A percentile compares a stretch with the other conserved stretches of the same genome.
phyloP scores from a whole-genome alignment of 2,329 filamentous ascomycete genomes.

The Fusarium cyanostomum region DNA sequence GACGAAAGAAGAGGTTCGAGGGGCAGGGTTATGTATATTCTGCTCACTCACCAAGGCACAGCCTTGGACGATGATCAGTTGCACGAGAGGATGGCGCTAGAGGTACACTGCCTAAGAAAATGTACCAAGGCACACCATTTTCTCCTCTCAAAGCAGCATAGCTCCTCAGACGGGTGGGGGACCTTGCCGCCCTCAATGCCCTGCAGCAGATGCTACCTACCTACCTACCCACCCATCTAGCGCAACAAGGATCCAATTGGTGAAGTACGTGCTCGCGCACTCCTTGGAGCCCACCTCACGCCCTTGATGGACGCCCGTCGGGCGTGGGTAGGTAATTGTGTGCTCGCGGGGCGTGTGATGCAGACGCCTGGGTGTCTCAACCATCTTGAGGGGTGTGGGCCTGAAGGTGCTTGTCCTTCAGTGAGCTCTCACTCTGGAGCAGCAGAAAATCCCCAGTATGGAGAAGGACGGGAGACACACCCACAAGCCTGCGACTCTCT shows the following conservation, averaged over 20 bases:
- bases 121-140: conserved; percentile 41
- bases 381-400: conserved; percentile 25
- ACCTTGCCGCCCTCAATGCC: conserved; percentile 41
- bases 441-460: background rate
- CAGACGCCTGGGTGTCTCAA: conserved; percentile 33
- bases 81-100: conserved; percentile 38
- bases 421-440: conserved; percentile 13
- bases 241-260: conserved; percentile 27
- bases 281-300: conserved; percentile 22
- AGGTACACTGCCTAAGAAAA: conserved; percentile 46
- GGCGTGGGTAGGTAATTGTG: conserved; percentile 24
- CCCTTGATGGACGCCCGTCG: conserved; percentile 27
- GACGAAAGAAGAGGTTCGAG: conserved; percentile 33
- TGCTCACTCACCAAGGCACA: conserved; percentile 40
- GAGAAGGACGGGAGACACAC: background rate
- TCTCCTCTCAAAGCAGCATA: conserved; percentile 37
- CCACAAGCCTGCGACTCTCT: background rate
- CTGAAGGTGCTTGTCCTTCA: conserved; percentile 17
- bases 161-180: conserved; percentile 28
- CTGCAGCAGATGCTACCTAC: conserved; percentile 45
- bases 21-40: conserved; percentile 45
- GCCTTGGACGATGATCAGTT: conserved; percentile 45
- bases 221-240: too few relatives aligned
- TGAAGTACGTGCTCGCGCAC: conserved; percentile 30
- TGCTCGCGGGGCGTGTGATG: conserved; percentile 23